These are phyloP conservation scores for Mucor ambiguus DNA, from an alignment of 371 early-diverging fungal genomes.

Conservation along the genomic window DNA sequence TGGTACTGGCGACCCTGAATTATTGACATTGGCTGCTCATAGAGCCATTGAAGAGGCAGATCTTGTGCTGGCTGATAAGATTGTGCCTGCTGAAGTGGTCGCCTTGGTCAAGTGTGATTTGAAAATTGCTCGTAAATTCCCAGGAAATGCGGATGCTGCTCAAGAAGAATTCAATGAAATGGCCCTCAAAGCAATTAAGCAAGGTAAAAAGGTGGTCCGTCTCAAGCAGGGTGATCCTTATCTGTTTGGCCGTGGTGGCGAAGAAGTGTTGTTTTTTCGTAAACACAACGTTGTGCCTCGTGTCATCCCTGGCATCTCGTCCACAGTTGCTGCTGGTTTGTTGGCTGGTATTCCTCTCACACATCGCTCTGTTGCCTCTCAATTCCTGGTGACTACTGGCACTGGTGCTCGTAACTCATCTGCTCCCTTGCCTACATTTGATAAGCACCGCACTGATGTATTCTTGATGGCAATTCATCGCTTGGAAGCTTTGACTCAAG, in stretches of 20 bases:
- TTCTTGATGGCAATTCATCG: slow-evolving; percentile 88
- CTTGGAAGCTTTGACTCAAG: slow-evolving; percentile 57
- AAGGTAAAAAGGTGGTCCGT: slow-evolving; percentile 79
- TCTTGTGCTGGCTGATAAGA: slow-evolving; percentile 82
- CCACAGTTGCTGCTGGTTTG: slow-evolving; percentile 74
- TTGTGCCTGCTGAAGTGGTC: slow-evolving; percentile 77
- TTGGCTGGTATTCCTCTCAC: slow-evolving; percentile 87
- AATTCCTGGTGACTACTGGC: slow-evolving; percentile 85
- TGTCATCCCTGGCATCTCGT: slow-evolving; percentile 87
- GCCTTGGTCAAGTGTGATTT: slow-evolving; percentile 56
- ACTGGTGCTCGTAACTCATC: slow-evolving; percentile 56
- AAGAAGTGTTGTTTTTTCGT: slow-evolving; percentile 81
- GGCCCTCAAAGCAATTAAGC: slow-evolving; percentile 62
- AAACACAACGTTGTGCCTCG: slow-evolving; percentile 63
- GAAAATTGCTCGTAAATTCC: slow-evolving; percentile 70
- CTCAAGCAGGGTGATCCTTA: slow-evolving; percentile 92
- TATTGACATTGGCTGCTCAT: slow-evolving; percentile 80
- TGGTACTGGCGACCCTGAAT: slow-evolving; percentile 85
- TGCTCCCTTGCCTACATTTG: slow-evolving; percentile 64
- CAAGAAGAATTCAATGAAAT: slow-evolving; percentile 79
- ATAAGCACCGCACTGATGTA: slow-evolving; percentile 77
- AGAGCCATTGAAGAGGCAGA: slow-evolving; percentile 74
- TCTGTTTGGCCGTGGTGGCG: slow-evolving; percentile 92
- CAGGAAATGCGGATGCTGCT: slow-evolving; percentile 79
- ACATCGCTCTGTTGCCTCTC: slow-evolving; percentile 85